Evolutionary conservation across 768 basidiomycete species (phyloP).

Genomic region (Flagelloscypha sp.): DNA sequence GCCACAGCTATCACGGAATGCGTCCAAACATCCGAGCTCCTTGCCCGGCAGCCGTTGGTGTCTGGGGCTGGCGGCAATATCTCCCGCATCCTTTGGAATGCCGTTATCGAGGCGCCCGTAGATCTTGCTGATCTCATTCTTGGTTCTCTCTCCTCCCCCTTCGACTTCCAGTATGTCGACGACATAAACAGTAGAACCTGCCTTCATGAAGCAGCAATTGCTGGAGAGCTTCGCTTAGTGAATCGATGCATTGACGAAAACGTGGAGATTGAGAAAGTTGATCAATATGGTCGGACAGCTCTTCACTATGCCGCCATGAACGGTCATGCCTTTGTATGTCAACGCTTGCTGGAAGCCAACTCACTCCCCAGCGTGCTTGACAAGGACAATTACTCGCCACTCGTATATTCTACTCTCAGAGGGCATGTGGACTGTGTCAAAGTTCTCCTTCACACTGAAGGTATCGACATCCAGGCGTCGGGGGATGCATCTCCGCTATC

Average conservation of each 20-base stretch:
- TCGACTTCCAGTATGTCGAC: conserved; percentile 89
- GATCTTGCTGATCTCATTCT: conserved; percentile 72
- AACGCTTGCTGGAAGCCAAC: conserved; percentile 60
- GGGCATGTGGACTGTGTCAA: conserved; percentile 79
- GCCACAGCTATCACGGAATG: conserved; percentile 56
- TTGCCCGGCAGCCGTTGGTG: conserved; percentile 51
- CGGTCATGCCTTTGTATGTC: conserved; percentile 72
- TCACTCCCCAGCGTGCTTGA: conserved; percentile 67
- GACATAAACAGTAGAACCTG: conserved; percentile 95
- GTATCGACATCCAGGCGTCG: conserved; percentile 53
- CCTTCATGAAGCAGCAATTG: conserved; percentile 87
- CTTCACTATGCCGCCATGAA: conserved; percentile 96
- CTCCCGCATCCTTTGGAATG: conserved; percentile 92
- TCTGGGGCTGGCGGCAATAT: conserved; percentile 58
- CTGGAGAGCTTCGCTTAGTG: conserved; percentile 71
- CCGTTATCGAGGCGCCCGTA: conserved; percentile 70
- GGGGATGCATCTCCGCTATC: conserved; percentile 81
- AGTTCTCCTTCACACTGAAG: conserved; percentile 70
- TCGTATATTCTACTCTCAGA: conserved; percentile 86
- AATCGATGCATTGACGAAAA: conserved; percentile 69
- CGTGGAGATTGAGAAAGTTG: conserved; percentile 63
- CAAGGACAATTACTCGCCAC: conserved; percentile 89
- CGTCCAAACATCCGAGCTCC: conserved; percentile 58
- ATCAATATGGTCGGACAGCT: conserved; percentile 88
- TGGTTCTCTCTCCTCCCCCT: conserved; percentile 52